Evolutionary conservation across 768 basidiomycete genomes (phyloP).

Genomic region (Termitomyces sp.): DNA sequence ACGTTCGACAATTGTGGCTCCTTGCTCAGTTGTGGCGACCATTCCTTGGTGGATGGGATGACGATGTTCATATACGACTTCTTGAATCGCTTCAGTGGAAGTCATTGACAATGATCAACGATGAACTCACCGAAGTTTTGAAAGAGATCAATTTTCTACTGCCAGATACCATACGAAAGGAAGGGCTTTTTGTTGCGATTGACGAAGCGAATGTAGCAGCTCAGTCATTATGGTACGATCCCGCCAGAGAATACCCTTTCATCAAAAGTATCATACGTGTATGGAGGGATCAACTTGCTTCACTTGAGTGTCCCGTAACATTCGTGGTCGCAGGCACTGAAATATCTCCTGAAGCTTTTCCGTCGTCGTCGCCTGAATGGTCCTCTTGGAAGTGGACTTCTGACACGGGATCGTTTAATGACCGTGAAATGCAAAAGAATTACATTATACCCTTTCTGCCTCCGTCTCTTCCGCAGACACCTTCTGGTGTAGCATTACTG

Average conservation of each 20-base stretch:
- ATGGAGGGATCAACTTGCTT: background rate
- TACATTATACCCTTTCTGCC: slow-evolving; percentile 2
- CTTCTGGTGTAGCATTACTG: background rate
- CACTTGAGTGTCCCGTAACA: background rate
- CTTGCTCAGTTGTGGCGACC: background rate
- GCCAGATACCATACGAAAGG: background rate
- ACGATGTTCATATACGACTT: background rate
- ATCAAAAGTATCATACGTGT: background rate
- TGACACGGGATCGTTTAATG: background rate
- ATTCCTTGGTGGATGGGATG: background rate
- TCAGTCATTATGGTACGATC: background rate
- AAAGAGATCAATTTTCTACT: background rate
- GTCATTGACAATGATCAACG: background rate
- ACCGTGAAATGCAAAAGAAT: background rate
- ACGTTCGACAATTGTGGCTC: background rate
- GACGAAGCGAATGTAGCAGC: background rate
- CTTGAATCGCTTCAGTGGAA: background rate
- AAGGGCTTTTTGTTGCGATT: background rate
- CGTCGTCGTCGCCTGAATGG: slow-evolving; percentile 1
- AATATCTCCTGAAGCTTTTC: background rate
- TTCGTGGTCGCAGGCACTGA: slow-evolving; percentile 4
- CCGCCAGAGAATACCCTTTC: background rate
- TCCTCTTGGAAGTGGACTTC: slow-evolving; percentile 4
- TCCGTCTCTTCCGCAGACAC: background rate
- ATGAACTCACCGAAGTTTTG: background rate